Evolutionary conservation across 768 basidiomycete species (phyloP).

Genomic region (Trametes maxima): DNA sequence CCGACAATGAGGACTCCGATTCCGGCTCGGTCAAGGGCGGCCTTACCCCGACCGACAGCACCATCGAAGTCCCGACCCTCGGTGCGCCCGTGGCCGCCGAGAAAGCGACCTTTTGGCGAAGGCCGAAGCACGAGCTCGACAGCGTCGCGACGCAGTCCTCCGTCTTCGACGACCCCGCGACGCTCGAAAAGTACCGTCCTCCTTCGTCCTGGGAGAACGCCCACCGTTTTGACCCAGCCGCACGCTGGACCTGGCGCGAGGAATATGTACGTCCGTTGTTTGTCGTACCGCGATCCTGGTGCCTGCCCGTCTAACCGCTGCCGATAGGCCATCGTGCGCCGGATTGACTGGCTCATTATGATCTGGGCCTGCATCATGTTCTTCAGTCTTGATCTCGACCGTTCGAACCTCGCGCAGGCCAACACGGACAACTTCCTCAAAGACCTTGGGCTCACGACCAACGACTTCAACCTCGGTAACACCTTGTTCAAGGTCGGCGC

Average conservation of each 20-base stretch:
- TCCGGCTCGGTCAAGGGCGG: conserved; percentile 22
- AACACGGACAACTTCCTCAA: conserved; percentile 70
- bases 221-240: conserved; percentile 63
- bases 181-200: conserved; percentile 53
- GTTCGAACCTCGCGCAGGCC: conserved; percentile 64
- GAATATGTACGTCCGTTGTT: conserved; percentile 48
- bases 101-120: conserved; percentile 35
- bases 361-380: conserved; percentile 67
- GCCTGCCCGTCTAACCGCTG: not conserved
- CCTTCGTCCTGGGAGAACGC: conserved; percentile 59
- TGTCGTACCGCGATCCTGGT: not conserved
- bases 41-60: conserved; percentile 22
- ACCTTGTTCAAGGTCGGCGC: conserved; percentile 52
- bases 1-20: conserved; percentile 10
- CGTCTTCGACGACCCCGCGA: conserved; percentile 60
- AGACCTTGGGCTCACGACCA: conserved; percentile 60
- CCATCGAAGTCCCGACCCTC: conserved; percentile 23
- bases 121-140: conserved; percentile 44
- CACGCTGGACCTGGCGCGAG: conserved; percentile 74
- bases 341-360: conserved; percentile 62
- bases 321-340: conserved; percentile 52
- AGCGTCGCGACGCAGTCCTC: conserved; percentile 61
- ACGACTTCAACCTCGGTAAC: conserved; percentile 68
- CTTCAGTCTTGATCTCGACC: conserved; percentile 59
- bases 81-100: conserved; percentile 33